These are phyloP conservation scores for Voacanga thouarsii DNA, from an alignment of 257 asterid species.

Conservation along the genomic window DNA sequence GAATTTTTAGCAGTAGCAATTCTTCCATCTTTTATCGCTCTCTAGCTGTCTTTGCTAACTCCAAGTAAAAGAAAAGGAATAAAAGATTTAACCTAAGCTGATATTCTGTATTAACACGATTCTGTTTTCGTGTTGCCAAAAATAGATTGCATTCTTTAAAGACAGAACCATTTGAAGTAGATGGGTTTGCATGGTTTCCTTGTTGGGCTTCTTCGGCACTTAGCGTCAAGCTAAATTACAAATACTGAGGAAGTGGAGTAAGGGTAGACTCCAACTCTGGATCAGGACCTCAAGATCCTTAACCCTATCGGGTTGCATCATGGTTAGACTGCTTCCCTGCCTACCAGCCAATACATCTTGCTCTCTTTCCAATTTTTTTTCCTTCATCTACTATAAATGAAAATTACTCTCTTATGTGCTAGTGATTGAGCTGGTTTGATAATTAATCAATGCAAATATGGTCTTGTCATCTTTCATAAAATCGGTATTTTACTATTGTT, in stretches of 20 bases:
- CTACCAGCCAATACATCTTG: not conserved
- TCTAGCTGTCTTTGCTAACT: not conserved
- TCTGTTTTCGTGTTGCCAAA: not conserved
- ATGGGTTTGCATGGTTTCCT: not conserved
- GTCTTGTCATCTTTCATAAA: too few species aligned
- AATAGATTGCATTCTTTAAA: not conserved
- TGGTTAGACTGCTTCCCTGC: not conserved
- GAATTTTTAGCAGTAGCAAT: too few species aligned
- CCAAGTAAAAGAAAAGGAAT: not conserved
- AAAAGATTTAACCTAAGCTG: not conserved
- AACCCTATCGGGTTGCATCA: too few species aligned
- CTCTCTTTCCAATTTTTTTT: too few species aligned
- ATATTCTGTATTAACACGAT: not conserved
- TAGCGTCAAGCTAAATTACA: not conserved
- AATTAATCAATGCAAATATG: too few species aligned
- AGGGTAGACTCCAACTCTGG: not conserved
- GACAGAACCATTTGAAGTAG: not conserved
- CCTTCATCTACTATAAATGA: too few species aligned
- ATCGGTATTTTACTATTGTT: too few species aligned
- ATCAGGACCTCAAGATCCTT: not conserved
- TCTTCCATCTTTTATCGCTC: not conserved
- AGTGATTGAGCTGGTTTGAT: too few species aligned
- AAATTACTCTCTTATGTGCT: too few species aligned
- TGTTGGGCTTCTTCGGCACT: not conserved
- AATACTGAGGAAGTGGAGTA: not conserved